Evolutionary conservation across 768 basidiomycete genomes (phyloP).

Genomic region (Pisolithus microcarpus): DNA sequence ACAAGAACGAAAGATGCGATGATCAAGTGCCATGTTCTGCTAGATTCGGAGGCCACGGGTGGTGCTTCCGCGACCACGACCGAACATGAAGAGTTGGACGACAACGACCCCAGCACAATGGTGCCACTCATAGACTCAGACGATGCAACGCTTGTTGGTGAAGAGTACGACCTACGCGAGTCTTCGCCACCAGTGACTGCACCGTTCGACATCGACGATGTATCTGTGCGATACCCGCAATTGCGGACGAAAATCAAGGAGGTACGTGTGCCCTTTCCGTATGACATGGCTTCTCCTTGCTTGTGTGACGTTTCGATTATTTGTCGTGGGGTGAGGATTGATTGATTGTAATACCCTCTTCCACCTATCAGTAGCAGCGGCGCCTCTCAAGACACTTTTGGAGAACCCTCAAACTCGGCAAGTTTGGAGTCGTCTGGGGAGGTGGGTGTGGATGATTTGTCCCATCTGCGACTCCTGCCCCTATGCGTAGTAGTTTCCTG

Average conservation of each 20-base stretch:
- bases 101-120: neutral
- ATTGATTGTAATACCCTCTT: neutral
- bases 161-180: constrained; percentile 11
- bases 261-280: constrained; percentile 13
- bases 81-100: neutral
- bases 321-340: neutral
- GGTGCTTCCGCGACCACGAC: neutral
- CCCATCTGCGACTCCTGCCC: too few relatives aligned
- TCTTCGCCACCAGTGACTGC: neutral
- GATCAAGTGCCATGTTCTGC: neutral
- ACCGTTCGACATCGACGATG: constrained; percentile 12
- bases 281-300: neutral
- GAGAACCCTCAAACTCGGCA: neutral
- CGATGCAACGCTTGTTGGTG: constrained; percentile 21
- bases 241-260: constrained; percentile 15
- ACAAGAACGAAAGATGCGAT: neutral
- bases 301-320: too few relatives aligned
- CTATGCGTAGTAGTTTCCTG: too few relatives aligned
- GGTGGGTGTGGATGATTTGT: neutral
- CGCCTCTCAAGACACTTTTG: constrained; percentile 1
- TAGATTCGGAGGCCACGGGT: neutral
- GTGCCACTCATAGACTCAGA: constrained; percentile 18
- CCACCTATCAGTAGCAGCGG: constrained; percentile 25
- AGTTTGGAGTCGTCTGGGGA: neutral
- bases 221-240: constrained; percentile 14